Evolutionary conservation across 176 grass and related monocot species (phyloP), one percentile per base, ranked within the genome.

Genomic region (Zoysia pacifica): DNA sequence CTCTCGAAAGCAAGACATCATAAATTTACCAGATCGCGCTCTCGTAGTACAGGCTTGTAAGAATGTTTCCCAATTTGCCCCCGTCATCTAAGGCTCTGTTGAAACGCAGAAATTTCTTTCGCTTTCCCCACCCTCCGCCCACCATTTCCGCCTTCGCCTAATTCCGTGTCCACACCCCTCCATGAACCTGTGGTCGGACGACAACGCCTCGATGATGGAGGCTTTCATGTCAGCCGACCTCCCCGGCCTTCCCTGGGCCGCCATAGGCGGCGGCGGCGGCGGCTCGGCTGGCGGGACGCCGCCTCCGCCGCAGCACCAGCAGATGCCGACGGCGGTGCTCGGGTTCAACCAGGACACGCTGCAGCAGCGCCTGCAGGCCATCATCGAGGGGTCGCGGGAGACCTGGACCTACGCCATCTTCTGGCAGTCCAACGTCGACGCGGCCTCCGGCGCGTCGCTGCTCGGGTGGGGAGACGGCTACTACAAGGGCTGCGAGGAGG

Each of bases 381-480:
- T 97, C 73, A 97, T 97, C 44, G 95, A 97, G 48, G 75, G 91
- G 48, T 87, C 85, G 1, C 41, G 71, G 78, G 90, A 88, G n/a
- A 87, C 78, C 2, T 97, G 95, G 91, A 97, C 95, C 36, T 97
- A 94, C 74, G 95, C 91, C 69, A 97, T 97, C 83, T 94, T 90
- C 87, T 97, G 92, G 95, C 95, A 97, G 64, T 85, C 87, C 60
- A 89, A 87, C 11, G 40, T 90, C 0, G 95, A 97, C 83, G 16
- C 47, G 6, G 36, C 37, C 69, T 59, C 89, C 10, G 94, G 87
- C 37, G 70, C 87, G 4, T 93, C 95, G 42, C 77, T 94, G 39
- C 92, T 97, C 12, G 89, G 83, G 3, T 97, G 95, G 95, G 95
- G 92, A 1, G 93, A 97, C 68, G 93, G 93, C 1, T 97, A 93